Evolutionary conservation across 345 rosid genomes (phyloP), one percentile per base, ranked within the genome.

Genomic region (Eutrema yunnanense): DNA sequence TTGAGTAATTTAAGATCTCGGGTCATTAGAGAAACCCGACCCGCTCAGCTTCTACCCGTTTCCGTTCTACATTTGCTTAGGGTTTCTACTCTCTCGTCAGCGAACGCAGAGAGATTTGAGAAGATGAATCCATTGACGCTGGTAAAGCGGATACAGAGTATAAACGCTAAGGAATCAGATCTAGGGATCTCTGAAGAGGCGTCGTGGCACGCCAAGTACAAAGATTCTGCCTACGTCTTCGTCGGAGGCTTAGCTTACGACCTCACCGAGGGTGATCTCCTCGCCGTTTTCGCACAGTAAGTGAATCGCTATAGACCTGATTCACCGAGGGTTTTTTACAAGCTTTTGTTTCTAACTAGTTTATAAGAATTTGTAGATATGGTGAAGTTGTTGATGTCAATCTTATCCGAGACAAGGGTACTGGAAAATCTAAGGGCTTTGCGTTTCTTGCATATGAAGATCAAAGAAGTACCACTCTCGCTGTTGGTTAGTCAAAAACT

Each of bases 211-310:
- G 87, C 96, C 72, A 90, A 85, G 82, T 95, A 89, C 85, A 95
- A 86, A 77, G 84, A 86, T 14, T 95, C 97, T 2, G 96, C 97
- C 3, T 92, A 92, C 55, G 66, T 95, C 36, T 92, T 50, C 73
- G 89, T 85, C 32, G 99, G 97, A 11, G 93, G 96, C 70, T 78
- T 95, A 60, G 90, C 99, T 5, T 95, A 80, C 70, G 97, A 92
- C 37, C 99, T 95, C 79, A 92, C 96, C 16, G 97, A 92, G 75
- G 99, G 97, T 40, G 99, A 95, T 73, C 89, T 95, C 72, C 97
- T 95, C 56, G 96, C 99, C 12, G 85, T 92, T 52, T 94, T 94
- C 67, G 80, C 97, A 6, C 99, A 91, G 97, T 94, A 79, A 80
- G 81, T 9, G 6, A 16, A 26, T 13, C n/a, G 26, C 50, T 62